These are phyloP conservation scores for Jatropha podagrica DNA, from an alignment of 441 rosid genomes.

Conservation along the genomic window DNA sequence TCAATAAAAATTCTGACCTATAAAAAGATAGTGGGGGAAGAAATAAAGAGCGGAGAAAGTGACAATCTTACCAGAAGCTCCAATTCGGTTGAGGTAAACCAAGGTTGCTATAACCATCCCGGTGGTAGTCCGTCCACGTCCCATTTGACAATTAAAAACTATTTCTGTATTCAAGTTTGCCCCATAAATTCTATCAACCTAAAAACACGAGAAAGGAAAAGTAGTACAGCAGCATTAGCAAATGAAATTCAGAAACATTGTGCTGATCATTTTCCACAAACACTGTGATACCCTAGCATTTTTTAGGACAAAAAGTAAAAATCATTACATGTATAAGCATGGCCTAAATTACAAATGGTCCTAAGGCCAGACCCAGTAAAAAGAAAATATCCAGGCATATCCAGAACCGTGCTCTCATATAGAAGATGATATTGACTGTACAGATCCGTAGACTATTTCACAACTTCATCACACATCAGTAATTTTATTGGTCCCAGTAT, in stretches of 20 bases:
- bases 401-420: not conserved
- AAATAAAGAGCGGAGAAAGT: conserved; percentile 20
- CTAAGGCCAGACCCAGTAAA: not conserved
- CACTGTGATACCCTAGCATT: not conserved
- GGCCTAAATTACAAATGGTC: not conserved
- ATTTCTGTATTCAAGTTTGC: conserved; percentile 75
- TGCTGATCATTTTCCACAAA: not conserved
- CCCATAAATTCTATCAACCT: conserved; percentile 87
- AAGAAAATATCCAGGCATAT: not conserved
- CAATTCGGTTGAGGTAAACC: conserved; percentile 85
- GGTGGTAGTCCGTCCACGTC: conserved; percentile 97
- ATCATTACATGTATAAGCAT: not conserved
- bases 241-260: conserved; percentile 11
- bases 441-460: not conserved
- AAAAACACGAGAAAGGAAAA: conserved; percentile 26
- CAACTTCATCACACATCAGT: not conserved
- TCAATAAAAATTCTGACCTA: not conserved
- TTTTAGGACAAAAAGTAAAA: not conserved
- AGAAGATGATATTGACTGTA: not conserved
- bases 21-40: not conserved
- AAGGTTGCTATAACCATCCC: conserved; percentile 99
- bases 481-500: not conserved
- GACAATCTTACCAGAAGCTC: conserved; percentile 73
- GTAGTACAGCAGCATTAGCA: conserved; percentile 14
- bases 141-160: conserved; percentile 98